A percentile compares a stretch with the other conserved stretches of the same genome.
These are phyloP conservation scores for Candida michaelii DNA, from an alignment of 805 yeast species.

Conservation along the genomic window DNA sequence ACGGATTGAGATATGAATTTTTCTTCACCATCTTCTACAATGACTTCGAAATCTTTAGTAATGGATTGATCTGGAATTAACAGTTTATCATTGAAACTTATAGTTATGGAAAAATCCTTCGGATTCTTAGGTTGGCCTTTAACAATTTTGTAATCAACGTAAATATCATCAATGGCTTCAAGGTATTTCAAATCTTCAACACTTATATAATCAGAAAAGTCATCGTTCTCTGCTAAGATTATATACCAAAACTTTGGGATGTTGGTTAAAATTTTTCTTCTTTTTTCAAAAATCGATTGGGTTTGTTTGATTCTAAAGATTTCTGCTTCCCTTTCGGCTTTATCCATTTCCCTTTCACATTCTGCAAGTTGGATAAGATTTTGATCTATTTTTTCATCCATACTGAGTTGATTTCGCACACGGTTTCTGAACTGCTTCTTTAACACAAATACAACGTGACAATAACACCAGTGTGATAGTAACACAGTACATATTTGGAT, in stretches of 20 bases:
- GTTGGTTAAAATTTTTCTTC: constrained; percentile 51
- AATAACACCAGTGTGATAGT: no score
- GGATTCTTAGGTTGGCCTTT: constrained; percentile 23
- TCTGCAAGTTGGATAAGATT: constrained; percentile 48
- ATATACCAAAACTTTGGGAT: constrained; percentile 87
- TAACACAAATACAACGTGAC: no score
- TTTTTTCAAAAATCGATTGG: constrained; percentile 53
- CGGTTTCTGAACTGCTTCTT: no score
- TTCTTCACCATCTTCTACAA: constrained; percentile 54
- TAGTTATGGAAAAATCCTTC: constrained; percentile 58
- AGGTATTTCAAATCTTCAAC: constrained; percentile 76
- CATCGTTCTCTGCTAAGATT: constrained; percentile 80
- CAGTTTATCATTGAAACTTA: constrained; percentile 47
- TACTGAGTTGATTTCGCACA: neutral
- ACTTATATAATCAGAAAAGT: constrained; percentile 75
- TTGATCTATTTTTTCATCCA: constrained; percentile 22
- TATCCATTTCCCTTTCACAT: constrained; percentile 58
- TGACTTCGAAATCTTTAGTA: constrained; percentile 56
- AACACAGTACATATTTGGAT: no score
- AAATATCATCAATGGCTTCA: constrained; percentile 64
- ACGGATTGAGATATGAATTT: constrained; percentile 54
- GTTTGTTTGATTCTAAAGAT: constrained; percentile 52
- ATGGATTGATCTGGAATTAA: constrained; percentile 58
- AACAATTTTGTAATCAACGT: constrained; percentile 50
- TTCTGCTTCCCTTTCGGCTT: constrained; percentile 62